Base-by-base conservation (phyloP, 1,284 basidiomycete species). In the Serendipita sp. region DNA sequence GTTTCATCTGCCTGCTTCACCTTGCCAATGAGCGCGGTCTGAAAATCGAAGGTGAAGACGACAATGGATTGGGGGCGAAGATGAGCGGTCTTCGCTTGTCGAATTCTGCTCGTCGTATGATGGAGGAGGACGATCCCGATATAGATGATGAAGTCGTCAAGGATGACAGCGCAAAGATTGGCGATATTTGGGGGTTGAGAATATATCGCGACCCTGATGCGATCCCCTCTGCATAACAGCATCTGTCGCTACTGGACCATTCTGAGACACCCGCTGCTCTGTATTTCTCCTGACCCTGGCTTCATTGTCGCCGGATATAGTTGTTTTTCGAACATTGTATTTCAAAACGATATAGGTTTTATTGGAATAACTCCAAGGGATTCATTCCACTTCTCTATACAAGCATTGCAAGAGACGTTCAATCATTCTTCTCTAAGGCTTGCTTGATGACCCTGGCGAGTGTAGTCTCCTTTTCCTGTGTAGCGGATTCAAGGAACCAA, bases 1-100 rank as follows among this genome's bases (percentile, higher is more conserved):
- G 95, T 74, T 99, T 99, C 78, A 99, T 99, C 72, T 99, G 95
- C 71, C 76, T 99, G 41, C 76, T 96, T 38, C 93, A 97, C 76
- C 78, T 99, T 45, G 94, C 93, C 50, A 96, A 98, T 71, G 93
- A 98, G 72, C 91, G 92, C 71, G 94, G 94, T 1, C 78, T 97
- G 50, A 87, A 85, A 69, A 79, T 94, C 47, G 87, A 91, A 72
- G 75, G 76, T 30, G 76, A 74, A 2, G 74, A 75, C 13, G 75
- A 74, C 26, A 73, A 69, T 26, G 69, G 71, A 35, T 71, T 76
- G 62, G 71, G 72, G 3, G 72, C 69, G 66, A 66, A 68, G 60
- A 73, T 58, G 53, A 58, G 53, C 34, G 30, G 30, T 2, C 53
- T 58, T n/a, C 22, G 53, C 15, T n/a, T 58, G 32, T 22, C 53